Conservation (phyloP, 495 filamentous ascomycete genomes). For the Hypoxylon crocopeplum region DNA sequence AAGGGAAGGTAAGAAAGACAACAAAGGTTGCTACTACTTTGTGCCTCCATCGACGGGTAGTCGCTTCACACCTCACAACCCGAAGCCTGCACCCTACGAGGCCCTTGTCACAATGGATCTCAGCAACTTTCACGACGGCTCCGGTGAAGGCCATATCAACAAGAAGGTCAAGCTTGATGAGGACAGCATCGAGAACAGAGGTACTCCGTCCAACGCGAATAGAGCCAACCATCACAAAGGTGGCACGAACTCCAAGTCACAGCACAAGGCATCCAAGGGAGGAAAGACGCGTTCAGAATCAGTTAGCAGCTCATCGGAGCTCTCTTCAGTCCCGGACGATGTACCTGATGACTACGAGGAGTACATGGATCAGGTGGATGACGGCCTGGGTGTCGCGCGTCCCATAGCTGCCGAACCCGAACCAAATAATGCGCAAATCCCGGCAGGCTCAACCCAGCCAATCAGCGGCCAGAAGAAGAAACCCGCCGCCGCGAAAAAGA, state of each 20-base stretch:
- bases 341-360: constrained; percentile 39
- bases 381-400: constrained; percentile 32
- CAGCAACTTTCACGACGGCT: constrained; percentile 9
- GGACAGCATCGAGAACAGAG: constrained; percentile 6
- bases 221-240: background rate
- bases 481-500: constrained; percentile 46
- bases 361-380: constrained; percentile 39
- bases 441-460: constrained; percentile 40
- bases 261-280: constrained; percentile 24
- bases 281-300: constrained; percentile 39
- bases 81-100: constrained; percentile 50
- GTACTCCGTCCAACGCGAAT: constrained; percentile 16
- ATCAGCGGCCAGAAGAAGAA: constrained; percentile 42
- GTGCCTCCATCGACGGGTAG: constrained; percentile 43
- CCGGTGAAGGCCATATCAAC: constrained; percentile 38
- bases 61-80: constrained; percentile 43
- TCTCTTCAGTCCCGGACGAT: constrained; percentile 51
- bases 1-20: constrained; percentile 53
- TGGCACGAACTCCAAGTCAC: background rate
- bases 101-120: constrained; percentile 49
- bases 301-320: constrained; percentile 46
- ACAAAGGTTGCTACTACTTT: constrained; percentile 58
- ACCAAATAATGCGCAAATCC: constrained; percentile 41
- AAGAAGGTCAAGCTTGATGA: constrained; percentile 46
- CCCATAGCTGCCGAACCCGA: constrained; percentile 35